These are phyloP conservation scores for Dioscorea dumetorum DNA, from an alignment of 106 monocot species.

Conservation along the genomic window DNA sequence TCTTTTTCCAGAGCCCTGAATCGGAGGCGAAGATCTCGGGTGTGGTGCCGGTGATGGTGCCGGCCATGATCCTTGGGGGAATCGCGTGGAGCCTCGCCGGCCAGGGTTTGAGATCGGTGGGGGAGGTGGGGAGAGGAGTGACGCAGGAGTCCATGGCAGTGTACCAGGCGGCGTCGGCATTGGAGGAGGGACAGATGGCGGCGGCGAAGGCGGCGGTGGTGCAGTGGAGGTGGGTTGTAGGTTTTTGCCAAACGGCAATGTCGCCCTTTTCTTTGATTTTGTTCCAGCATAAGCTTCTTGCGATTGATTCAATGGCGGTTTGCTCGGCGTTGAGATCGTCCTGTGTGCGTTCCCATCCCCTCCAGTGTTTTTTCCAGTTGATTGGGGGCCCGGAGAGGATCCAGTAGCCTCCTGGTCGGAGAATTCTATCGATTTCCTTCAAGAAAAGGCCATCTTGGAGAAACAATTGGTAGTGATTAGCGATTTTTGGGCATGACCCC, in stretches of 20 bases:
- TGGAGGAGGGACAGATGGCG: constrained; percentile 30
- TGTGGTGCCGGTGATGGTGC: constrained; percentile 30
- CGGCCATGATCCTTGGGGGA: constrained; percentile 52
- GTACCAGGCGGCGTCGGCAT: constrained; percentile 69
- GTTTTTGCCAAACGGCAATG: constrained; percentile 76
- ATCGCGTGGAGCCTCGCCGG: constrained; percentile 49
- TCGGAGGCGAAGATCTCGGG: constrained; percentile 36
- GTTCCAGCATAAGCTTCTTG: constrained; percentile 62
- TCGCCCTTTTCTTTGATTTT: constrained; percentile 55
- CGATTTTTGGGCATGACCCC: too few relatives aligned
- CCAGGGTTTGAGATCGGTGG: constrained; percentile 48
- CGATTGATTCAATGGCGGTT: constrained; percentile 40
- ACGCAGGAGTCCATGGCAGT: constrained; percentile 54
- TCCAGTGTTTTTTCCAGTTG: constrained; percentile 61
- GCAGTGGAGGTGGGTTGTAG: constrained; percentile 53
- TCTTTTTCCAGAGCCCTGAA: constrained; percentile 37
- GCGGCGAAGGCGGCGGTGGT: constrained; percentile 13
- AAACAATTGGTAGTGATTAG: neutral
- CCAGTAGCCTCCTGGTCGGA: constrained; percentile 80
- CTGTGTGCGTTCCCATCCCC: constrained; percentile 52
- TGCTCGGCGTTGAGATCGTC: constrained; percentile 58
- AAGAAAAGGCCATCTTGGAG: constrained; percentile 51
- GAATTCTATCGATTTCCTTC: constrained; percentile 61
- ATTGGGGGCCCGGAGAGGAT: constrained; percentile 74
- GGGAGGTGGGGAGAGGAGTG: constrained; percentile 48